A percentile compares a stretch with the other conserved stretches of the same genome.
Evolutionary conservation across 2,329 filamentous ascomycete genomes (phyloP).

Genomic region (Didymella pomorum): DNA sequence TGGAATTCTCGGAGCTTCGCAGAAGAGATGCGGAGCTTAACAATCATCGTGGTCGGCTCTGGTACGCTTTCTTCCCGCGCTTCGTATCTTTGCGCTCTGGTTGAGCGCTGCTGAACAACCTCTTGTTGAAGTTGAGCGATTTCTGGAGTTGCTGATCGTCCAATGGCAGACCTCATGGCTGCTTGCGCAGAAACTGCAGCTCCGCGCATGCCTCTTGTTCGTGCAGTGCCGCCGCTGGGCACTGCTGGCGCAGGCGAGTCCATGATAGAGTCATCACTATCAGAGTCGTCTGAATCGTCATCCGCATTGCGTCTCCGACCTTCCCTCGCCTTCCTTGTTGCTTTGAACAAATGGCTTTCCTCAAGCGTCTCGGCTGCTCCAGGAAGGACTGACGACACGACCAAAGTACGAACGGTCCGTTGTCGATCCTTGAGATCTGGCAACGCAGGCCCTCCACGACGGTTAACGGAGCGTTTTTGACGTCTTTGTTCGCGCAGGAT

Average conservation of each 20-base stretch:
- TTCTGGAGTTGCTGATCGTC: conserved; percentile 91
- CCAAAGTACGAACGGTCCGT: conserved; percentile 87
- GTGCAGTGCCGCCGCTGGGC: conserved; percentile 75
- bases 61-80: conserved; percentile 79
- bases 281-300: conserved; percentile 88
- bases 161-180: conserved; percentile 77
- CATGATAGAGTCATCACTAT: conserved; percentile 85
- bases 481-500: conserved; percentile 92
- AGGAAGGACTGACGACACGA: conserved; percentile 91
- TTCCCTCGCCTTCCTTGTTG: conserved; percentile 53
- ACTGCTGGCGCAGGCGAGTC: conserved; percentile 83
- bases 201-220: conserved; percentile 87
- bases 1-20: conserved; percentile 75
- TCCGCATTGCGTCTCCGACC: conserved; percentile 67
- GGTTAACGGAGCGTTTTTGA: conserved; percentile 94
- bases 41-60: conserved; percentile 68
- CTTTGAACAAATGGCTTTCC: conserved; percentile 85
- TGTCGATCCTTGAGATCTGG: conserved; percentile 97
- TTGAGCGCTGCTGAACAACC: conserved; percentile 69
- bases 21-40: conserved; percentile 77
- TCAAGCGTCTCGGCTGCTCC: conserved; percentile 82
- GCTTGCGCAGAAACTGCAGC: conserved; percentile 87
- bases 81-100: conserved; percentile 66
- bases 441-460: conserved; percentile 87
- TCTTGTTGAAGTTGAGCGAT: conserved; percentile 71